Base-by-base conservation (phyloP, 2,329 filamentous ascomycete genomes). In the Amylocarpus encephaloides region DNA sequence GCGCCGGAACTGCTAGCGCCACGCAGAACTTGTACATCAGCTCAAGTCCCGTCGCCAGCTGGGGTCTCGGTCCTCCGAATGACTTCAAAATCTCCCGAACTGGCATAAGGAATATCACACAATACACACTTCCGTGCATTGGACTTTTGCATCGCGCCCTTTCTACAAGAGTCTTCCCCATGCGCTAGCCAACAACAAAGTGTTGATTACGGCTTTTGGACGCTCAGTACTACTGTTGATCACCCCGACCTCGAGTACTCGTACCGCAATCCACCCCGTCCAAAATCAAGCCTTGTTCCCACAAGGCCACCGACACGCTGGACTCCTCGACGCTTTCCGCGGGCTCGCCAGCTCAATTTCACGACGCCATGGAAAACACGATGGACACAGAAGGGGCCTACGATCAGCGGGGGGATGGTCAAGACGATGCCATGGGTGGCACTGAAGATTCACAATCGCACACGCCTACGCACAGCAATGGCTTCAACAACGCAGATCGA, bases 291-390 rank as follows among this genome's bases (percentile, higher is more conserved):
- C 47, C 51, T 52, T 48, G 51, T 49, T 45, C 26, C 22, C 5
- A 33, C 45, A 50, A 52, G 41, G 34, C 53, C 50, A 48, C 56
- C 54, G 57, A 51, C 70, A 74, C 65, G 55, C 73, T 79, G 76
- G 77, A 81, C 75, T 73, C 72, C 55, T 73, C 73, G 53, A 73
- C 68, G 15, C 61, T 75, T 32, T 70, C 71, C 42, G 68, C 68
- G 62, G 74, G 73, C 69, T 76, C 74, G 53, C 67, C 70, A 65
- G 73, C 69, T 70, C 74, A 76, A 62, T 75, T 73, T 62, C 73
- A 74, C 72, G 72, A 75, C 73, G 70, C 71, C 51, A 66, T 76
- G 60, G 73, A 76, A 41, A 50, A 41, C 61, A 73, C 57, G 16
- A 66, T 66, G 62, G 63, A 66, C 15, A 76, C 77, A 72, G 78